Percentiles rank a stretch among this genome's conserved stretches.
Conservation (phyloP, 2,329 filamentous ascomycete genomes). For the Lithohypha guttulata region DNA sequence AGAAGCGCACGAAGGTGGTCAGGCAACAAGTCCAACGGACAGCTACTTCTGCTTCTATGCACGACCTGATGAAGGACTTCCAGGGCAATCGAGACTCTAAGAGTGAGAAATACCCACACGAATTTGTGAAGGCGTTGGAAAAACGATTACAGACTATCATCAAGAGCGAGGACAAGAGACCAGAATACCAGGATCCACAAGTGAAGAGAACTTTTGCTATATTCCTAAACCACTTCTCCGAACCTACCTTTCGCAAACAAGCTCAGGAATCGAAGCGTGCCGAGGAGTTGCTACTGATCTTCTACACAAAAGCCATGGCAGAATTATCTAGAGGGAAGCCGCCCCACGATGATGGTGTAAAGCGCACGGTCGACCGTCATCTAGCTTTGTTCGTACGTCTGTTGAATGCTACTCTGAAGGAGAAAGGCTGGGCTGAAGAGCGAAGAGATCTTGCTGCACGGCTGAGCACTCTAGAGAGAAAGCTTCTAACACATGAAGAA, state of each 20-base stretch:
- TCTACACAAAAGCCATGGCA: slow-evolving; percentile 89
- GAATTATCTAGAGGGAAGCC: slow-evolving; percentile 70
- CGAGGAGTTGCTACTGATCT: slow-evolving; percentile 87
- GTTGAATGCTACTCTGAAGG: slow-evolving; percentile 66
- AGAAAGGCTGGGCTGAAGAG: slow-evolving; percentile 75
- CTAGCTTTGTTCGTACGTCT: slow-evolving; percentile 88
- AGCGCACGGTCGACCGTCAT: slow-evolving; percentile 83
- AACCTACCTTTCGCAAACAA: slow-evolving; percentile 73
- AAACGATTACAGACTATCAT: slow-evolving; percentile 74
- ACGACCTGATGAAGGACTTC: slow-evolving; percentile 84
- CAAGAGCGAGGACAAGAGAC: slow-evolving; percentile 68
- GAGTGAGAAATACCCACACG: slow-evolving; percentile 60
- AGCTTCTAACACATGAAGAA: slow-evolving; percentile 86
- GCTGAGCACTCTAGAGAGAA: slow-evolving; percentile 75
- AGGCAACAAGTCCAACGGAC: slow-evolving; percentile 47
- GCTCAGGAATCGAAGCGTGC: slow-evolving; percentile 91
- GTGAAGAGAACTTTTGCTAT: slow-evolving; percentile 91
- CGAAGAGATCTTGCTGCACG: slow-evolving; percentile 72
- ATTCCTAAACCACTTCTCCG: slow-evolving; percentile 87
- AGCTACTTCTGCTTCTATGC: slow-evolving; percentile 55
- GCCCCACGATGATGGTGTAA: slow-evolving; percentile 77
- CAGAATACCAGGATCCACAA: slow-evolving; percentile 79
- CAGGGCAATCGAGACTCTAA: slow-evolving; percentile 55
- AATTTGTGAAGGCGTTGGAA: slow-evolving; percentile 58
- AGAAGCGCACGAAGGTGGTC: slow-evolving; percentile 82